Evolutionary conservation across 192 early-diverging fungal genomes (phyloP).

Genomic region (Coemansia sp.): DNA sequence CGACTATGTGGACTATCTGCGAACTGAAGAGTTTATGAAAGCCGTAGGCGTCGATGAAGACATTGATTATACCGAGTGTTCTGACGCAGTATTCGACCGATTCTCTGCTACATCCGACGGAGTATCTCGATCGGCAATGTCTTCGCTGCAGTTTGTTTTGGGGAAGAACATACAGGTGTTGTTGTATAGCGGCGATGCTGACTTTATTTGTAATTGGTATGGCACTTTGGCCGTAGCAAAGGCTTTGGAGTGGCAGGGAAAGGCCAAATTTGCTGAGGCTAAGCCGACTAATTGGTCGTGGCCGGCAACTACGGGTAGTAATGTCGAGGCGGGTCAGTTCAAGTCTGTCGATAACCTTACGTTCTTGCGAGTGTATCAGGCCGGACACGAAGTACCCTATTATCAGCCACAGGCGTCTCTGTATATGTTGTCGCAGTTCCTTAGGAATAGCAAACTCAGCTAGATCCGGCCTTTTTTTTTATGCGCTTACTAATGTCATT

Average conservation of each 20-base stretch:
- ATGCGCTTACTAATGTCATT: neutral
- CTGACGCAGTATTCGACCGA: constrained; percentile 55
- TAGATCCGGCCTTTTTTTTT: neutral
- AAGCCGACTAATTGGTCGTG: constrained; percentile 36
- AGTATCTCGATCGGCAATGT: constrained; percentile 49
- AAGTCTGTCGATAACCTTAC: constrained; percentile 69
- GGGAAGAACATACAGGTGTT: constrained; percentile 62
- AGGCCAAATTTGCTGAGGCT: constrained; percentile 20
- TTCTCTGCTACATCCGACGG: constrained; percentile 54
- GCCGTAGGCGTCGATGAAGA: constrained; percentile 59
- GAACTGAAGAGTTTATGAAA: constrained; percentile 46
- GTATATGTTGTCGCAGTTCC: constrained; percentile 87
- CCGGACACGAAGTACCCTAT: constrained; percentile 89
- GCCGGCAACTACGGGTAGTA: constrained; percentile 33
- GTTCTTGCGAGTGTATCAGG: constrained; percentile 83
- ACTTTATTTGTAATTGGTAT: constrained; percentile 80
- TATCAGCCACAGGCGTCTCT: constrained; percentile 84
- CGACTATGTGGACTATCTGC: constrained; percentile 67
- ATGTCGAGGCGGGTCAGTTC: constrained; percentile 60
- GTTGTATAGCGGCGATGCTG: constrained; percentile 80
- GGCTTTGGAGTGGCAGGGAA: constrained; percentile 60
- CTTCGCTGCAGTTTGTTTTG: constrained; percentile 59
- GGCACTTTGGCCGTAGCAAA: constrained; percentile 39
- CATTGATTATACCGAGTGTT: constrained; percentile 53
- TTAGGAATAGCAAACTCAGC: constrained; percentile 36